Base-by-base conservation (phyloP, 805 yeast species). In the Zygosaccharomyces bisporus region DNA sequence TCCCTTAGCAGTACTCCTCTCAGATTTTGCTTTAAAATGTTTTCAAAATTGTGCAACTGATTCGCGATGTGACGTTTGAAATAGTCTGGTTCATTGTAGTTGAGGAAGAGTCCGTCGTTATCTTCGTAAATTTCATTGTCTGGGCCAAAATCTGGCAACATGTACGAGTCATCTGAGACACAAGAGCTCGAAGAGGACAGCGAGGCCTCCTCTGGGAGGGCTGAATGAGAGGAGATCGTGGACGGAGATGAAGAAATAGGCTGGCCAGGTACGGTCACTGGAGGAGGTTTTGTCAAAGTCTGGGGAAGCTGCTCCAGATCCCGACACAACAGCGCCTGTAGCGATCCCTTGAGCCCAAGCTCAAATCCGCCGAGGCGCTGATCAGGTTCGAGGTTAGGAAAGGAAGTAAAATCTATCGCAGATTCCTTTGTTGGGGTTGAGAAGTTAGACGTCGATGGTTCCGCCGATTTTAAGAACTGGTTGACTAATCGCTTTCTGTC, bases 401-500 rank as follows among this genome's bases (percentile, higher is more conserved):
- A 3, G 23, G 12, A n/a, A 18, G 21, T 5, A 25, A 25, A 37
- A 29, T 24, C 25, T 9, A 34, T 23, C 23, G n/a, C n/a, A 16
- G 18, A 20, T 21, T 21, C 40, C 17, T 37, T 37, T 12, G 32
- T 25, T 9, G 8, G 30, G 7, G 32, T 24, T 7, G 32, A 5
- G 4, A 19, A 18, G 6, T 34, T n/a, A 2, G 40, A 21, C 1
- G 43, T 16, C 19, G 54, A 44, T 2, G 62, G 56, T 21, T 47
- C 55, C 55, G 55, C 51, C 3, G 63, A 57, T 30, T 53, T 45
- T 29, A 60, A 40, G 43, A 60, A 60, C 29, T 59, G 62, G 36
- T 56, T 49, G 3, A 57, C 63, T 23, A 60, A 35, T 39, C 64
- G 51, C 39, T 58, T 57, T 17, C 53, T 52, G 31, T 58, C 63